phyloP scores from a whole-genome alignment of 2,329 filamentous ascomycete genomes.

The Mycocentrospora acerina region DNA sequence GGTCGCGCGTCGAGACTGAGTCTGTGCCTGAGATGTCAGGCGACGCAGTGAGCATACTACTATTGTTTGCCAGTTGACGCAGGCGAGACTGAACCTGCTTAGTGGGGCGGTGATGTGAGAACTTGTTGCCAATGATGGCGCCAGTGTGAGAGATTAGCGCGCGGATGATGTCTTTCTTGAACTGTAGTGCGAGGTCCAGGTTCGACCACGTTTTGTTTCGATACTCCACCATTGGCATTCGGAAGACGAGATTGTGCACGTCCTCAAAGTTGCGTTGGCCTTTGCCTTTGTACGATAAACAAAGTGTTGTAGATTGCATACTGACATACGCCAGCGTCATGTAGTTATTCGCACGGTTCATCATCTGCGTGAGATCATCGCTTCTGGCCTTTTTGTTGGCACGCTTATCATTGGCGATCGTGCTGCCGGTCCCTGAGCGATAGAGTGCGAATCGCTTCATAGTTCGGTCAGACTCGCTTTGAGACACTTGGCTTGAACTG shows the following conservation, averaged over 20 bases:
- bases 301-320: constrained; percentile 91
- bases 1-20: constrained; percentile 33
- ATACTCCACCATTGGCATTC: constrained; percentile 90
- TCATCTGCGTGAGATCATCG: constrained; percentile 96
- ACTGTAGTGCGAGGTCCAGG: constrained; percentile 83
- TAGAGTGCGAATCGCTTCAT: constrained; percentile 41
- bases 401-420: constrained; percentile 42
- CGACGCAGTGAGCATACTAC: constrained; percentile 57
- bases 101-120: constrained; percentile 82
- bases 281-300: constrained; percentile 94
- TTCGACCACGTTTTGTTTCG: constrained; percentile 99
- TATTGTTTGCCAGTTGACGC: constrained; percentile 80
- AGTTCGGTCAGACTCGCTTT: constrained; percentile 34
- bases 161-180: constrained; percentile 93
- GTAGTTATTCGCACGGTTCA: constrained; percentile 89
- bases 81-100: constrained; percentile 77
- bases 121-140: constrained; percentile 96
- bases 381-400: constrained; percentile 59
- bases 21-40: constrained; percentile 38
- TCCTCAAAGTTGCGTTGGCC: constrained; percentile 95
- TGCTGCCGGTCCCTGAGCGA: constrained; percentile 44
- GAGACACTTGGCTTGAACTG: constrained; percentile 18
- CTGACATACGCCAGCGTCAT: constrained; percentile 97
- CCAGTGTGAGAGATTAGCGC: constrained; percentile 94
- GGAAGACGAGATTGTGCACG: constrained; percentile 96